phyloP scores from a whole-genome alignment of 495 filamentous ascomycete species.

The Xylaria longipes region DNA sequence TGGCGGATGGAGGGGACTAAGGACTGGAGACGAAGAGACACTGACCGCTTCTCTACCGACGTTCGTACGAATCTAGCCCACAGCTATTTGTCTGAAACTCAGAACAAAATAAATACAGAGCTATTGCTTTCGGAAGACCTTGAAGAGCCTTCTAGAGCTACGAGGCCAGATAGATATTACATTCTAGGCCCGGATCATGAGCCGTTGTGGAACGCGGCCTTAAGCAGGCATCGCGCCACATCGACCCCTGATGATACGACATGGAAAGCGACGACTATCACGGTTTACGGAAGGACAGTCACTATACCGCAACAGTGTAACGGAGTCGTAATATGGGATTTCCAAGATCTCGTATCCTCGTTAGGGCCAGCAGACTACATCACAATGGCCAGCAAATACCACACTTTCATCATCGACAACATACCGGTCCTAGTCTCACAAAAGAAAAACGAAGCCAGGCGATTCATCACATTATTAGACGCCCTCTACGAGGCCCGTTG shows the following conservation, averaged over 20 bases:
- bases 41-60: constrained; percentile 25
- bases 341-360: constrained; percentile 62
- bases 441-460: constrained; percentile 73
- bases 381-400: constrained; percentile 70
- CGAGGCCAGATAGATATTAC: constrained; percentile 19
- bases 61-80: not conserved
- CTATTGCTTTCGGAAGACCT: not conserved
- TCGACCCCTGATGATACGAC: constrained; percentile 26
- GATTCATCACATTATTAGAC: constrained; percentile 75
- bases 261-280: constrained; percentile 58
- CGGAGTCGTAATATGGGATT: constrained; percentile 62
- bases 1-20: constrained; percentile 72
- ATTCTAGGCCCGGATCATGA: constrained; percentile 27
- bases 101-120: not conserved
- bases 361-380: constrained; percentile 78
- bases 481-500: constrained; percentile 74
- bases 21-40: constrained; percentile 68
- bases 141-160: constrained; percentile 21
- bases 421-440: constrained; percentile 62
- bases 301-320: constrained; percentile 55
- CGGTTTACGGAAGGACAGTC: constrained; percentile 66
- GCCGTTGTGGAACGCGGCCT: constrained; percentile 21
- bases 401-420: constrained; percentile 68
- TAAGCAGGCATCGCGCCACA: constrained; percentile 16
- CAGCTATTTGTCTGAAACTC: not conserved